phyloP scores from a whole-genome alignment of 2,329 filamentous ascomycete genomes.

The Pseudocercospora crystallina region DNA sequence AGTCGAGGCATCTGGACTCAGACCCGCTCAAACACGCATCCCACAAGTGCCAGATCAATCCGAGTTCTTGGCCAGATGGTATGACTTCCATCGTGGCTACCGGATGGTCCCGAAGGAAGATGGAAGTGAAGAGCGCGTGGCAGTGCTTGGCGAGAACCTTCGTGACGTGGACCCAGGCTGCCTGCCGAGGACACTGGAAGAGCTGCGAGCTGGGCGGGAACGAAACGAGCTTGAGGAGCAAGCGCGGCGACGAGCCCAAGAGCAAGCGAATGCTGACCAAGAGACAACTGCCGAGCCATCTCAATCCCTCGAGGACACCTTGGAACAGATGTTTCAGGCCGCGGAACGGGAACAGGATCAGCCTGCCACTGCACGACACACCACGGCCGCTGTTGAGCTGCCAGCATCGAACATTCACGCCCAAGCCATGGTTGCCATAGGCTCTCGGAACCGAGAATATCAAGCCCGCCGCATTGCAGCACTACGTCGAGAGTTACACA shows the following conservation, averaged over 20 bases:
- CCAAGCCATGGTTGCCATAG: slow-evolving; percentile 29
- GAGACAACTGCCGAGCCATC: slow-evolving; percentile 17
- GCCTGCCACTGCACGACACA: too few species aligned
- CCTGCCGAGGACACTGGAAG: slow-evolving; percentile 48
- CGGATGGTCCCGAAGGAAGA: slow-evolving; percentile 41
- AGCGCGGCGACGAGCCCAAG: slow-evolving; percentile 13
- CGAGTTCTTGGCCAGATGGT: slow-evolving; percentile 49
- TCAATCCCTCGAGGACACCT: slow-evolving; percentile 34
- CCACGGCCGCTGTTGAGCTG: not conserved
- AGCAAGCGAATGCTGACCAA: slow-evolving; percentile 6
- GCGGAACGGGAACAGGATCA: slow-evolving; percentile 28
- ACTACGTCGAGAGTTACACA: slow-evolving; percentile 37
- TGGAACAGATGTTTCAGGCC: slow-evolving; percentile 36
- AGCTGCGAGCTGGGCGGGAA: slow-evolving; percentile 40
- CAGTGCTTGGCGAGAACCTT: slow-evolving; percentile 49
- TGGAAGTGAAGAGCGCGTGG: slow-evolving; percentile 46
- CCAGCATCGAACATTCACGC: slow-evolving; percentile 24
- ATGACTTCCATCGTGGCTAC: slow-evolving; percentile 51
- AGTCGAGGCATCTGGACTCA: slow-evolving; percentile 43
- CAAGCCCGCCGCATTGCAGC: slow-evolving; percentile 37
- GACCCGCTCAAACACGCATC: slow-evolving; percentile 46
- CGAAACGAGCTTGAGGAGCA: slow-evolving; percentile 29
- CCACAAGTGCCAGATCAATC: slow-evolving; percentile 49
- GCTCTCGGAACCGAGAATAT: slow-evolving; percentile 36
- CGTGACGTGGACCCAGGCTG: slow-evolving; percentile 48